Evolutionary conservation across 73 alveolate genomes (phyloP).

Genomic region (Paramecium sonneborni): DNA sequence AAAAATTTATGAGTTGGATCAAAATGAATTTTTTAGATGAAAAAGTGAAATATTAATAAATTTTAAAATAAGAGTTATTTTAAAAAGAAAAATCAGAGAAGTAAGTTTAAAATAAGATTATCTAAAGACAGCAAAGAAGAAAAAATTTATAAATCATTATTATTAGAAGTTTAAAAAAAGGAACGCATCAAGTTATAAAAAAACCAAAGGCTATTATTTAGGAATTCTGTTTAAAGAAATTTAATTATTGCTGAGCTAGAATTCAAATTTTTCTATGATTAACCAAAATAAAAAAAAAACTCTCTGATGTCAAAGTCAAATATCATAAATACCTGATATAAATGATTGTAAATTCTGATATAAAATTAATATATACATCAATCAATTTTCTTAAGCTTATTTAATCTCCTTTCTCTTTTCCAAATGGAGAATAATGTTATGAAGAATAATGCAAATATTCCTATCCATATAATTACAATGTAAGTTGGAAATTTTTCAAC

Average conservation of each 20-base stretch:
- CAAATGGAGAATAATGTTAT: neutral
- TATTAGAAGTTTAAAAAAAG: neutral
- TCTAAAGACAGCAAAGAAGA: neutral
- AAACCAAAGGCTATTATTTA: neutral
- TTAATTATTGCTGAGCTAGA: constrained; percentile 7
- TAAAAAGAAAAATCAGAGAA: constrained; percentile 44
- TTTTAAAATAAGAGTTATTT: constrained; percentile 31
- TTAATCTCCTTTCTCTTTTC: neutral
- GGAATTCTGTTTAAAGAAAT: constrained; percentile 37
- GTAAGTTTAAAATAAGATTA: neutral
- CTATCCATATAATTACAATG: constrained; percentile 11
- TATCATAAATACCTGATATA: neutral
- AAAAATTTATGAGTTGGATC: neutral
- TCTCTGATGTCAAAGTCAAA: neutral
- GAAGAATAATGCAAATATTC: neutral
- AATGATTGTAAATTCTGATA: neutral
- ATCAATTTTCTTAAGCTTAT: neutral
- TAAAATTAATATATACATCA: neutral
- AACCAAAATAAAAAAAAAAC: neutral
- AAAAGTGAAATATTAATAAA: constrained; percentile 38
- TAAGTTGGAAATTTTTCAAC: constrained; percentile 59
- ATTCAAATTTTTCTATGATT: neutral
- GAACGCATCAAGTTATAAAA: neutral
- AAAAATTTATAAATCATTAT: neutral
- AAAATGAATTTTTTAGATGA: neutral